phyloP scores from a whole-genome alignment of 139 green algal species.

The Pedinophyceae sp. region DNA sequence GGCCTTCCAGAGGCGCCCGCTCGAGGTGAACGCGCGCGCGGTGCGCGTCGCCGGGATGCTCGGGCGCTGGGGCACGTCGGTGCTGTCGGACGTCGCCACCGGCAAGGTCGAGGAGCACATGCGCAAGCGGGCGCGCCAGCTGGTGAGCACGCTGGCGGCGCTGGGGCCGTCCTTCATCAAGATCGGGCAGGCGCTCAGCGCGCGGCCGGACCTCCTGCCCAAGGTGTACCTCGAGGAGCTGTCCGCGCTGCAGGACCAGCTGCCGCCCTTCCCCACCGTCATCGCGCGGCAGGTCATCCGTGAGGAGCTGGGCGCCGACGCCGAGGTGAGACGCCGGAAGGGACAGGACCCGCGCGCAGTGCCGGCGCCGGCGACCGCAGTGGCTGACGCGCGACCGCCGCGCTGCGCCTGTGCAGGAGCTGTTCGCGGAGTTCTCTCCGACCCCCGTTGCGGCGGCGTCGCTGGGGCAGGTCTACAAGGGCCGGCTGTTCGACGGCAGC shows the following conservation, averaged over 20 bases:
- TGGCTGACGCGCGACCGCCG: too few species aligned
- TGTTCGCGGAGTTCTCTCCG: constrained; percentile 45
- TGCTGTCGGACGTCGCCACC: constrained; percentile 44
- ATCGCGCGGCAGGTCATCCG: constrained; percentile 61
- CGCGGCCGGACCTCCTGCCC: constrained; percentile 47
- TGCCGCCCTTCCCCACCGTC: constrained; percentile 45
- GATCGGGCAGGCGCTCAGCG: constrained; percentile 65
- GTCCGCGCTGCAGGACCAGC: constrained; percentile 55
- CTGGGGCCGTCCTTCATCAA: constrained; percentile 79
- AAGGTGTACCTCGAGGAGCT: constrained; percentile 43
- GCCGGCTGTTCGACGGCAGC: constrained; percentile 50
- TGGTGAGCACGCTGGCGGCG: constrained; percentile 34
- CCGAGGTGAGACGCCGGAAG: too few species aligned
- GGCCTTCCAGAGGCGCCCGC: constrained; percentile 5
- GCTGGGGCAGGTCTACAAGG: constrained; percentile 80
- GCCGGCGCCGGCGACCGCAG: too few species aligned
- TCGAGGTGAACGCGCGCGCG: constrained; percentile 36
- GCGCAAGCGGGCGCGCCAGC: constrained; percentile 32
- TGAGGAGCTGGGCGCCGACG: constrained; percentile 50
- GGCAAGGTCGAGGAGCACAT: constrained; percentile 44
- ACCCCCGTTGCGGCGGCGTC: constrained; percentile 66
- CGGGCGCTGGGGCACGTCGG: constrained; percentile 39
- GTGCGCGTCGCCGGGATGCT: constrained; percentile 34
- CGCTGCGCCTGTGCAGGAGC: constrained; percentile 24
- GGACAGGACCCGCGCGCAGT: too few species aligned